These are phyloP conservation scores for Naegleria lovaniensis DNA, from an alignment of 208 protist genomes.

Conservation along the genomic window DNA sequence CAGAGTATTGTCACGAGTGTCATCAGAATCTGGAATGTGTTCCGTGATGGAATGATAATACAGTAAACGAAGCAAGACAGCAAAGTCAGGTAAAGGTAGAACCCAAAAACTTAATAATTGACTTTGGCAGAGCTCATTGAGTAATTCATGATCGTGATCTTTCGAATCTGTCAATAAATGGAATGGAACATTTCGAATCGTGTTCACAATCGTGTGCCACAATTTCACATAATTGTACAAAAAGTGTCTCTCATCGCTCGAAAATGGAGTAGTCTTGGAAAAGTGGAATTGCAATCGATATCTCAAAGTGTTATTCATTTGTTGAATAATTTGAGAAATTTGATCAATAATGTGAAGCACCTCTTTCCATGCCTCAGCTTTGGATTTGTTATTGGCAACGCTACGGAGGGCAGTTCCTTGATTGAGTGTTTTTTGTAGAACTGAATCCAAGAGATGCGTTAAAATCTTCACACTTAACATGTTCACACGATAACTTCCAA, in stretches of 20 bases:
- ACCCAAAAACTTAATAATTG: neutral
- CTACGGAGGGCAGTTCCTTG: neutral
- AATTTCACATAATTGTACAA: neutral
- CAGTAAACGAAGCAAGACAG: neutral
- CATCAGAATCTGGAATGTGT: neutral
- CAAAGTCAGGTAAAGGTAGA: neutral
- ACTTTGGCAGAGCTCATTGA: neutral
- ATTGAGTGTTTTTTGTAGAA: neutral
- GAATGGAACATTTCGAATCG: neutral
- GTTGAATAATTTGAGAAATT: neutral
- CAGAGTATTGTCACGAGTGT: neutral
- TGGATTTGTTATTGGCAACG: neutral
- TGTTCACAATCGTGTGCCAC: neutral
- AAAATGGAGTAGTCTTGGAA: neutral
- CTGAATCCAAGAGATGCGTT: neutral
- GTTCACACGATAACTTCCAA: neutral
- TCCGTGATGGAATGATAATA: neutral
- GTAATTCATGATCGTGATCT: neutral
- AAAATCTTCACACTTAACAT: neutral
- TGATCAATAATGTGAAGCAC: neutral
- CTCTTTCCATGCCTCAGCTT: neutral
- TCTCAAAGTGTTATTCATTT: neutral
- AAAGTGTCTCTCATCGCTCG: conserved; percentile 6
- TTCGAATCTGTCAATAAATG: neutral
- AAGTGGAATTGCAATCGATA: conserved; percentile 4